phyloP scores from a whole-genome alignment of 1,284 basidiomycete genomes.

The Coniophora puteana region DNA sequence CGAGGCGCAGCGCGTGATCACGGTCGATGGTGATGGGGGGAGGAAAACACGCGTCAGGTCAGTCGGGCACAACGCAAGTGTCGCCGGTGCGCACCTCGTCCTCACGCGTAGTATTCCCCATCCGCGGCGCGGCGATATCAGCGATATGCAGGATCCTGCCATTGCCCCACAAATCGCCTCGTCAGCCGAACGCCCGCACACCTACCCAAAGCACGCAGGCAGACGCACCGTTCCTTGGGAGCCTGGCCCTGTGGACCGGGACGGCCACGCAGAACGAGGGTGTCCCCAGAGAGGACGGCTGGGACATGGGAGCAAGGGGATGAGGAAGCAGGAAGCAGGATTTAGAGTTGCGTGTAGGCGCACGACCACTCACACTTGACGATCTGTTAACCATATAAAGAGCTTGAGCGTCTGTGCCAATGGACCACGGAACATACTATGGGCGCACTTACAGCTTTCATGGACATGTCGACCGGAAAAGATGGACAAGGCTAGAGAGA shows the following conservation, averaged over 20 bases:
- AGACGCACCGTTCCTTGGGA: constrained; percentile 80
- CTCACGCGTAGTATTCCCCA: constrained; percentile 77
- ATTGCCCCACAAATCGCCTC: constrained; percentile 12
- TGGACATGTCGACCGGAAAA: constrained; percentile 40
- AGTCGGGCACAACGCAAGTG: neutral
- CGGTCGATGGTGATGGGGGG: constrained; percentile 1
- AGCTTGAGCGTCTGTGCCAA: no score
- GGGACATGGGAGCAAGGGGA: constrained; percentile 15
- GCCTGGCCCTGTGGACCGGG: constrained; percentile 78
- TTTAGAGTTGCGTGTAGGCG: no score
- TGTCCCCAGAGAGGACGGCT: constrained; percentile 90
- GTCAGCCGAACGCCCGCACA: neutral
- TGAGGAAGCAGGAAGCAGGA: constrained; percentile 5
- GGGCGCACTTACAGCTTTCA: constrained; percentile 60
- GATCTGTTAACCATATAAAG: constrained; percentile 37
- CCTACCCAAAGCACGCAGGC: neutral
- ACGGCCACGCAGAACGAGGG: constrained; percentile 76
- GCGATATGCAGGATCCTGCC: constrained; percentile 83
- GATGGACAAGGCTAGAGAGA: no score
- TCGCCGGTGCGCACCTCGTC: constrained; percentile 65
- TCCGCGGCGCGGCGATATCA: constrained; percentile 76
- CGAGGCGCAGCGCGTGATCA: constrained; percentile 3
- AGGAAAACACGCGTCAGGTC: constrained; percentile 5
- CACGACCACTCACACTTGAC: constrained; percentile 70
- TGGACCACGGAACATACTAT: neutral